Conservation (phyloP, 2,329 filamentous ascomycete species). For the Xenosphaeropsis pyriputrescens region DNA sequence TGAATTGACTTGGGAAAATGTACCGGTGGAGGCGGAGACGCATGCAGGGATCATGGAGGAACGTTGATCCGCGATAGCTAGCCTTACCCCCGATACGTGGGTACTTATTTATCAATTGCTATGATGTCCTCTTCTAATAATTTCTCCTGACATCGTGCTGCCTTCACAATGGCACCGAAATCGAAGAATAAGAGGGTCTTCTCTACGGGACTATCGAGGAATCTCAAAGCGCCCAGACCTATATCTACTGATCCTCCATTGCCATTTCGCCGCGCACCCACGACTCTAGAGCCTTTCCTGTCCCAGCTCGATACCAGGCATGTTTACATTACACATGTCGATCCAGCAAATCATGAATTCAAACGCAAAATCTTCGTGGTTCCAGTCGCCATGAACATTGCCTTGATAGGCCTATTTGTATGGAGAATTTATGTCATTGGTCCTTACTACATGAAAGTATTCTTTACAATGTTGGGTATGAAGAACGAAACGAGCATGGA, state of each 20-base stretch:
- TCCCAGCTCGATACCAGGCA: constrained; percentile 48
- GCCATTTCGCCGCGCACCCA: constrained; percentile 55
- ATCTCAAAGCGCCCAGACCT: constrained; percentile 1
- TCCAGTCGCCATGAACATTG: constrained; percentile 61
- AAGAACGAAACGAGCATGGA: constrained; percentile 51
- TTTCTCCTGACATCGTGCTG: too few relatives aligned
- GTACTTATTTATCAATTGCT: too few relatives aligned
- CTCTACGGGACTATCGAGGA: too few relatives aligned
- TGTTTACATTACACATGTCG: constrained; percentile 77
- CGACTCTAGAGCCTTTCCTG: constrained; percentile 50
- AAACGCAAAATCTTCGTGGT: constrained; percentile 77
- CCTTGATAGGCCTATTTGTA: constrained; percentile 46
- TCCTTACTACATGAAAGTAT: constrained; percentile 48
- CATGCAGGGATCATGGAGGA: too few relatives aligned
- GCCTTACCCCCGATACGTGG: too few relatives aligned
- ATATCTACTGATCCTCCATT: constrained; percentile 26
- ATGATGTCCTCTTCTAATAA: too few relatives aligned
- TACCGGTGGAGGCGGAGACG: not conserved
- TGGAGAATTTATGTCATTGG: constrained; percentile 54
- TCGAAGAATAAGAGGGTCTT: constrained; percentile 9
- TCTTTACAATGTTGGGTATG: constrained; percentile 13
- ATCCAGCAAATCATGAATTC: constrained; percentile 50
- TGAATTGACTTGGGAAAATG: too few relatives aligned
- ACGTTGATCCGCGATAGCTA: too few relatives aligned
- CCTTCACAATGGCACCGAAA: constrained; percentile 16